Base-by-base conservation (phyloP, 108 stramenopile species). In the Mayamaea pseudoterrestris region DNA sequence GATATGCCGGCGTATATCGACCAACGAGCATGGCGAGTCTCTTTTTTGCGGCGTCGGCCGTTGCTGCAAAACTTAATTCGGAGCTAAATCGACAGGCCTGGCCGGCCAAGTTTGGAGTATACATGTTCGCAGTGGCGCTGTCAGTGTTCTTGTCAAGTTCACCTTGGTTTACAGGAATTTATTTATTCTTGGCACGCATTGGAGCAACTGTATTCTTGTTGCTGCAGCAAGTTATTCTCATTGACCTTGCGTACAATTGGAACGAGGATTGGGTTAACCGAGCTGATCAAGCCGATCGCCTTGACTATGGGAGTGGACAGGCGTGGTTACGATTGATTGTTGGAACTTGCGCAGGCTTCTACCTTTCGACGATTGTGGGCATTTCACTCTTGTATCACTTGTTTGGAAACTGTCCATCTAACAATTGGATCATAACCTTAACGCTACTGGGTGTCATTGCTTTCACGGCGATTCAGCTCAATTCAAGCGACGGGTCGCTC, bases 171-270 rank as follows among this genome's bases (percentile, higher is more conserved):
- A 44, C 61, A 8, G 65, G 60, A 14, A 50, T 76, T 25, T 83
- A 70, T 57, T 44, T 90, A 32, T 66, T 68, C 52, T n/a, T 71
- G n/a, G 66, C 71, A 22, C 76, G 89, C 4, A 48, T 80, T 7
- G 76, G 78, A 6, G 81, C 81, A 0, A 56, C 53, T 29, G 24
- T 80, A 23, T 90, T 85, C 57, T 47, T 80, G 6, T 58, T 90
- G 7, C 31, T 86, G 14, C 83, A 86, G 36, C 83, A 85, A 65
- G 53, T 90, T 16, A 83, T 90, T 53, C 61, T 90, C 11, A 74
- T 90, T 55, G 89, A 91, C 57, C 31, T 91, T 12, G 89, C 89
- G 8, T 91, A 86, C 51, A 78, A 83, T 50, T 80, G 76, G 77
- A 91, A 91, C 52, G 89, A 91, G 29, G 52, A 58, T 30, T 83